Evolutionary conservation across 352 stramenopile genomes (phyloP).

Genomic region (Phytophthora cryptogea): DNA sequence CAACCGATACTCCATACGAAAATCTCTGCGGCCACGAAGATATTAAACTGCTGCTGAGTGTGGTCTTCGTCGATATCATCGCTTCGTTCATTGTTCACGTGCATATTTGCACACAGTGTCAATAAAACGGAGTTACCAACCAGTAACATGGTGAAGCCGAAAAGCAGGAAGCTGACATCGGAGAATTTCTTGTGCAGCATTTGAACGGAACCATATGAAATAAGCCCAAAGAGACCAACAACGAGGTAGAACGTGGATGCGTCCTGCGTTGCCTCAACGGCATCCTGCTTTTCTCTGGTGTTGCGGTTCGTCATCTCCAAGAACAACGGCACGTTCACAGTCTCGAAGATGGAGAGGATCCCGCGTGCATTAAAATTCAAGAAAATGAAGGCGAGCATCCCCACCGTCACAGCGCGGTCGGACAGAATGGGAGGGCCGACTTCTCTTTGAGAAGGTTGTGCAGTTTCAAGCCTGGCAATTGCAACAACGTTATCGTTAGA

Average conservation of each 20-base stretch:
- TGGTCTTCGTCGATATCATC: slow-evolving; percentile 13
- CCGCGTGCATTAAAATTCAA: slow-evolving; percentile 65
- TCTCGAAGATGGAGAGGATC: slow-evolving; percentile 76
- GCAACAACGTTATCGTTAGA: background rate
- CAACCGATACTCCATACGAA: slow-evolving; percentile 72
- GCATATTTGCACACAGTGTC: slow-evolving; percentile 27
- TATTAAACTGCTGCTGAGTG: slow-evolving; percentile 27
- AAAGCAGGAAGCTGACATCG: slow-evolving; percentile 49
- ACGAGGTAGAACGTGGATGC: slow-evolving; percentile 58
- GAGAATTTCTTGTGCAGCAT: slow-evolving; percentile 38
- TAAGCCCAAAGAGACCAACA: slow-evolving; percentile 55
- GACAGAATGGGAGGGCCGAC: slow-evolving; percentile 23
- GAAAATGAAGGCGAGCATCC: slow-evolving; percentile 66
- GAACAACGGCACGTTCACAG: slow-evolving; percentile 70
- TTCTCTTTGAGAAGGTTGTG: background rate
- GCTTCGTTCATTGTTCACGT: slow-evolving; percentile 12
- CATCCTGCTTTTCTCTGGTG: slow-evolving; percentile 26
- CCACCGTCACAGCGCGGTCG: slow-evolving; percentile 39
- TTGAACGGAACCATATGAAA: slow-evolving; percentile 49
- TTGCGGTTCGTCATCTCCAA: slow-evolving; percentile 44
- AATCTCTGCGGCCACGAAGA: slow-evolving; percentile 49
- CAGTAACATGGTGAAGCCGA: slow-evolving; percentile 53
- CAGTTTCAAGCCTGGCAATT: background rate
- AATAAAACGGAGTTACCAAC: slow-evolving; percentile 55
- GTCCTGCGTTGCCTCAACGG: slow-evolving; percentile 28